Evolutionary conservation across 83 land plant species (phyloP), one percentile per base, ranked within the genome.

Genomic region (Diphasiastrum complanatum): DNA sequence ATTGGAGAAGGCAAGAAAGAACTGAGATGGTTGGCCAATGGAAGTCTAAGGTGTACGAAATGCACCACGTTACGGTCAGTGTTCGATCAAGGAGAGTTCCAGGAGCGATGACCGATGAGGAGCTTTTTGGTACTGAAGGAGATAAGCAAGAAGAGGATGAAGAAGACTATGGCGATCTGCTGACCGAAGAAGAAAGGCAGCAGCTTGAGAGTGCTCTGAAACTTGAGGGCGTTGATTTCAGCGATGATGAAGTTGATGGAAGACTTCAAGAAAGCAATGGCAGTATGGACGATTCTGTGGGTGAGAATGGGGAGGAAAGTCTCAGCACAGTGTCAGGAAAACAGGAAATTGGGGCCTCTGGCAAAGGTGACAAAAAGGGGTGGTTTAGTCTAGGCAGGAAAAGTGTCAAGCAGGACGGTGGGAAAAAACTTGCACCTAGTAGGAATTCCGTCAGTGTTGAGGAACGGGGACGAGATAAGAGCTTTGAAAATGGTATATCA

Each of bases 91-190:
- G 59, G n/a, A 25, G 59, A 27, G 59, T 55, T 30, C 59, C 59
- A 30, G 59, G 59, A 35, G 59, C 59, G 11, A 55, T 55, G 59
- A 55, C 28, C 11, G 59, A 55, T 30, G 59, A 20, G 11, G 59
- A 55, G 59, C 59, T 55, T 14, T 55, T 55, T 30, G 34, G 35
- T 30, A 35, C 20, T 11, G 59, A 55, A 27, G 27, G 19, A 1
- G 59, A 32, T 11, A 35, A 55, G 1, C 28, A 27, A 27, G 59
- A 27, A 11, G 59, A 55, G 34, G 59, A 32, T 20, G 34, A 55
- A 26, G 59, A 55, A 24, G 59, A 30, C 14, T 31, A 27, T 1
- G 26, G 31, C 19, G 16, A 27, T 16, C 11, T 6, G 5, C 31
- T 55, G 35, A 31, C 31, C 30, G 31, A 31, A 11, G 59, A 55